A percentile compares a stretch with the other conserved stretches of the same genome.
Evolutionary conservation across 345 rosid species (phyloP).

Genomic region (Camelina hispida): DNA sequence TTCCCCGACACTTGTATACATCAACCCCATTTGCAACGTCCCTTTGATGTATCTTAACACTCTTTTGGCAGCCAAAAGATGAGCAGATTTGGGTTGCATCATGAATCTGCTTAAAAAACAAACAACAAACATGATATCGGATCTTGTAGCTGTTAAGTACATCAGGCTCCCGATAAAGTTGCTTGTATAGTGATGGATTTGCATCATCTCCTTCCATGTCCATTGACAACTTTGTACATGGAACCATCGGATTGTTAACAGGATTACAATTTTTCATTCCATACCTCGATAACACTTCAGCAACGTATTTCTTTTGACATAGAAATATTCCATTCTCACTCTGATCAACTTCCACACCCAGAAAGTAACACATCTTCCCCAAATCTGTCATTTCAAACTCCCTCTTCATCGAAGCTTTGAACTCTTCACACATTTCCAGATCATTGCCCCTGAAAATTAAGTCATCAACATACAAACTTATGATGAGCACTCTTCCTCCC

Average conservation of each 20-base stretch:
- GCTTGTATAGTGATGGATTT: not conserved
- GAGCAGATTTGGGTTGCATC: not conserved
- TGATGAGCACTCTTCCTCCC: not conserved
- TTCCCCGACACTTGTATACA: not conserved
- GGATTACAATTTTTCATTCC: not conserved
- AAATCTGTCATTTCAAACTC: slow-evolving; percentile 15
- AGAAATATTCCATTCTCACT: not conserved
- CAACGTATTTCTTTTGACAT: not conserved
- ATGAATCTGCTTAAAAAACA: not conserved
- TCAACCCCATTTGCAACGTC: not conserved
- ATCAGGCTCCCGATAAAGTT: not conserved
- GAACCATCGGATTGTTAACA: not conserved
- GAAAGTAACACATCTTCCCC: not conserved
- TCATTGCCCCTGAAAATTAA: not conserved
- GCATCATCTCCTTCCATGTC: not conserved
- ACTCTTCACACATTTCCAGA: not conserved
- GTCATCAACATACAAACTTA: not conserved
- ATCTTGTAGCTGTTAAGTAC: not conserved
- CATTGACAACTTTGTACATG: not conserved
- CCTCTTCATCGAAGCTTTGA: not conserved
- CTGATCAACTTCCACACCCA: not conserved
- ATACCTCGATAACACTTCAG: not conserved
- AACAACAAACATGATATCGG: not conserved
- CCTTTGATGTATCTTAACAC: not conserved
- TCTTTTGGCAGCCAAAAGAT: not conserved